These are phyloP conservation scores for Colletotrichum gloeosporioides DNA, from an alignment of 2,329 filamentous ascomycete genomes.

Conservation along the genomic window DNA sequence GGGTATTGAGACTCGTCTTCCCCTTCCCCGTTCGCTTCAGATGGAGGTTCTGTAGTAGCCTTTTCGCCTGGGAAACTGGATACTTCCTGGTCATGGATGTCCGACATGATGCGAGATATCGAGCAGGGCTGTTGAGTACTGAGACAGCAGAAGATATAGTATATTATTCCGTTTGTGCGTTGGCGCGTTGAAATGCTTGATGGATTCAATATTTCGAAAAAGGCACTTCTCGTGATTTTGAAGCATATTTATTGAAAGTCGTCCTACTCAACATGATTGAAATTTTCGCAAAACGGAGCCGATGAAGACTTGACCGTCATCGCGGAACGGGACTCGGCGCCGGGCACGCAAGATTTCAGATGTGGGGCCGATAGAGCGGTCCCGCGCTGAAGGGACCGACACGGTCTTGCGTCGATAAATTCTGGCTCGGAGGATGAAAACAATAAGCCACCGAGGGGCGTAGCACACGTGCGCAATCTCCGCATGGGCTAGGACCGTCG, in stretches of 20 bases:
- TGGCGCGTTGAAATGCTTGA: background rate
- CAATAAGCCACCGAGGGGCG: background rate
- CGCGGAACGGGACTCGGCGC: background rate
- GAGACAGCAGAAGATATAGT: background rate
- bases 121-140: background rate
- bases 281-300: background rate
- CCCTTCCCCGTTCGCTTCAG: background rate
- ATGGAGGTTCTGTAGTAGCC: accelerated
- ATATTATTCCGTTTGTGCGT: background rate
- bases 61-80: accelerated
- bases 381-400: background rate
- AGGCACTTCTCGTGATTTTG: background rate
- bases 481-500: background rate
- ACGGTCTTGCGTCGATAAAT: background rate
- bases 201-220: background rate
- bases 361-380: background rate
- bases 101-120: background rate
- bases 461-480: background rate
- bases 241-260: background rate
- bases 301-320: background rate
- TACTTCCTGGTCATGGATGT: background rate
- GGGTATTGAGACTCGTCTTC: background rate
- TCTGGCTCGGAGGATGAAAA: background rate
- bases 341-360: background rate
- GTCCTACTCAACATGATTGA: background rate